Base-by-base conservation (phyloP, 73 alveolate species). In the Breviolum minutum region DNA sequence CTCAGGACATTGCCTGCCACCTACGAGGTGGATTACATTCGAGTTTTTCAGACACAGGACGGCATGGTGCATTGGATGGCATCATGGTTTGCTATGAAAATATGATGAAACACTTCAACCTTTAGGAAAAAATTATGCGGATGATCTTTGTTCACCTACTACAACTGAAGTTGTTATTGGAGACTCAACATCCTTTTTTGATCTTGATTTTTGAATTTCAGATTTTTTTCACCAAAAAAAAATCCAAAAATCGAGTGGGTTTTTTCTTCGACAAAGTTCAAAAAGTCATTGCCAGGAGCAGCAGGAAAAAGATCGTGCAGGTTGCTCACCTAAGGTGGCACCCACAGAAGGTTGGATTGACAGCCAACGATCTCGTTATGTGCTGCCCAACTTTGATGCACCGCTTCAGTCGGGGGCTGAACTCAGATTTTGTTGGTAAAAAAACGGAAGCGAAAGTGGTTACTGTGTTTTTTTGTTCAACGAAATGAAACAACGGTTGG, bases 321-420 rank as follows among this genome's bases (percentile, higher is more conserved):
- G 97, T 40, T 92, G 97, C 89, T 92, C 97, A 14, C 97, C 97
- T 29, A 74, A 92, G 97, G 95, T 71, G 69, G 96, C 96, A 22
- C 96, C 96, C 8, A 90, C 96, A 13, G 87, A 90, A 54, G 96
- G 96, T 19, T 90, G 96, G 96, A 71, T 90, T 70, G 96, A 90
- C 87, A 90, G 63, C 63, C 96, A 71, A 62, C 74, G 87, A 2
- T 48, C 83, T 9, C 85, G 70, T 29, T 90, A 40, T 60, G 76
- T 48, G 87, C 87, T 90, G 87, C 97, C 97, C 88, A 92, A 92
- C 97, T 92, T 92, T 48, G 97, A 92, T 92, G 97, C 97, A 2
- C 97, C 97, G 16, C 79, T 92, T 8, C 90, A 79, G 97, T 40
- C 94, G n/a, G n/a, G 12, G 13, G 20, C n/a, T n/a, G n/a, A n/a